These are phyloP conservation scores for Fusarium sambucinum DNA, from an alignment of 2,329 filamentous ascomycete species.

Conservation along the genomic window DNA sequence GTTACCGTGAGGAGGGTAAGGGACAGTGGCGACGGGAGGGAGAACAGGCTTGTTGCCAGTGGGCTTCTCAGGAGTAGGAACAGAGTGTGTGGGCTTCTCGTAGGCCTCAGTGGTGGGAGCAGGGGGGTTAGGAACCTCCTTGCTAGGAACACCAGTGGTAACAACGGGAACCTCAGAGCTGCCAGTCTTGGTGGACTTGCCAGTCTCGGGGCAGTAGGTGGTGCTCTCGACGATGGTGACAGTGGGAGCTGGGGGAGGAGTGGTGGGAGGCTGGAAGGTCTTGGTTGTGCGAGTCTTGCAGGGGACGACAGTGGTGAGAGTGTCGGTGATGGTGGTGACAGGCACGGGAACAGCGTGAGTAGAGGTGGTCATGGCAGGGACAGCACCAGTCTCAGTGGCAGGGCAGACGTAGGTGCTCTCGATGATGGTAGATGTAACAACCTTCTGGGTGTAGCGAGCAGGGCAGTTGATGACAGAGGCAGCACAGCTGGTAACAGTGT, in stretches of 20 bases:
- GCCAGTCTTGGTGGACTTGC: constrained; percentile 15
- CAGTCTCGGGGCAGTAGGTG: constrained; percentile 30
- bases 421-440: constrained; percentile 47
- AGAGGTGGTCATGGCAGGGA: constrained; percentile 18
- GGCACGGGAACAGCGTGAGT: constrained; percentile 24
- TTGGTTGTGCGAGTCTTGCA: constrained; percentile 45
- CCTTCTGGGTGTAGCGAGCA: constrained; percentile 51
- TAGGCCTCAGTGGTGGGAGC: constrained; percentile 5
- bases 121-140: not conserved
- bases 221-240: constrained; percentile 43
- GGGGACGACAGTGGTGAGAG: constrained; percentile 44
- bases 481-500: constrained; percentile 54
- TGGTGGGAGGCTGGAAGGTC: constrained; percentile 44
- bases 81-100: constrained; percentile 12
- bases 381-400: constrained; percentile 32
- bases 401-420: constrained; percentile 44
- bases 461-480: constrained; percentile 57
- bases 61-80: constrained; percentile 17
- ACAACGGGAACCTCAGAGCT: constrained; percentile 1
- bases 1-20: constrained; percentile 32
- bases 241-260: constrained; percentile 29
- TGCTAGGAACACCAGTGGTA: constrained; percentile 16
- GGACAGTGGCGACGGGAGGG: constrained; percentile 15
- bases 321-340: constrained; percentile 44
- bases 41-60: constrained; percentile 14